A percentile compares a stretch with the other conserved stretches of the same genome.
Conservation (phyloP, 1,284 basidiomycete species). For the Sporisorium graminicola region DNA sequence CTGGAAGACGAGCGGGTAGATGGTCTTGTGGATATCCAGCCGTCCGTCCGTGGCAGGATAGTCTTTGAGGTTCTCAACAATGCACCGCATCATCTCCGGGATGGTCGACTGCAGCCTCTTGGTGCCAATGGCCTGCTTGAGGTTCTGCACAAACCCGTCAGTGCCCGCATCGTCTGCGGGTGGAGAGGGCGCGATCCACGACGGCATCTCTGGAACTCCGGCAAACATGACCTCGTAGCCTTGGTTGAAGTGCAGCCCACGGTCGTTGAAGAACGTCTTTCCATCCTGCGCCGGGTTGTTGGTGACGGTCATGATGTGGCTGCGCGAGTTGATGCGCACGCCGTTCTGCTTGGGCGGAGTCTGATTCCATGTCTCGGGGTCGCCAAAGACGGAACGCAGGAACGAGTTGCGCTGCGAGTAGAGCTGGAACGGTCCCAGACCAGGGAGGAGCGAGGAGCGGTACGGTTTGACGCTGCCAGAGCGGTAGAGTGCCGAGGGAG, state of each 20-base stretch:
- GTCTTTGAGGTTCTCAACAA: slow-evolving; percentile 18
- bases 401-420: slow-evolving; percentile 47
- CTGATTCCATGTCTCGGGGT: slow-evolving; percentile 38
- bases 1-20: slow-evolving; percentile 55
- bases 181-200: slow-evolving; percentile 19
- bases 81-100: slow-evolving; percentile 31
- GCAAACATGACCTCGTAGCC: slow-evolving; percentile 52
- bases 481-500: slow-evolving; percentile 32
- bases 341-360: slow-evolving; percentile 28
- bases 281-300: slow-evolving; percentile 35
- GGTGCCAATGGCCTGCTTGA: slow-evolving; percentile 23
- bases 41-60: slow-evolving; percentile 27
- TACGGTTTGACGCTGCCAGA: slow-evolving; percentile 27
- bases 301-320: slow-evolving; percentile 44
- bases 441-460: slow-evolving; percentile 22
- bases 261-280: slow-evolving; percentile 55
- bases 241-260: slow-evolving; percentile 41
- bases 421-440: slow-evolving; percentile 37
- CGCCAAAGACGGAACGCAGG: slow-evolving; percentile 45
- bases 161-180: slow-evolving; percentile 33
- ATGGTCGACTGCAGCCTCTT: slow-evolving; percentile 26
- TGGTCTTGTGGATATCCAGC: slow-evolving; percentile 41
- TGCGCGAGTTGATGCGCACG: slow-evolving; percentile 34
- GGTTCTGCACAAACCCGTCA: slow-evolving; percentile 39
- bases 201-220: slow-evolving; percentile 41